Conservation (phyloP, 1,284 basidiomycete species). For the Tausonia pullulans region DNA sequence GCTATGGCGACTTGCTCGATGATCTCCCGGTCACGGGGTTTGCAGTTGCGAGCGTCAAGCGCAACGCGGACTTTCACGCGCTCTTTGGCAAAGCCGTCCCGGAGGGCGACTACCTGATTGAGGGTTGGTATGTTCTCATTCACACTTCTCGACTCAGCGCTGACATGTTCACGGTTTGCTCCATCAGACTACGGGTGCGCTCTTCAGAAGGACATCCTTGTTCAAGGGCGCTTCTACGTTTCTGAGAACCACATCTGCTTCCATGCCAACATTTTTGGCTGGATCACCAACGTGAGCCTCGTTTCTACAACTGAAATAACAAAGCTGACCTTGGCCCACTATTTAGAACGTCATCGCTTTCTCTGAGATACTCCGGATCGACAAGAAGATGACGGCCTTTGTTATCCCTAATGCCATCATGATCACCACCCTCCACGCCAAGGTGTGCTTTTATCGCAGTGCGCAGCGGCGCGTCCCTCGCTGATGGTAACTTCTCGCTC, state of each 20-base stretch:
- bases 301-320: not conserved
- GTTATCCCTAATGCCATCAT: constrained; percentile 98
- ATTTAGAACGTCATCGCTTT: constrained; percentile 77
- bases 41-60: constrained; percentile 87
- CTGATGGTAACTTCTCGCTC: not conserved
- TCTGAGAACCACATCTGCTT: constrained; percentile 98
- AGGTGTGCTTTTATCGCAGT: constrained; percentile 26
- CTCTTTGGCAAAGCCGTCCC: constrained; percentile 71
- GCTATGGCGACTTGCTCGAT: constrained; percentile 20
- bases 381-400: constrained; percentile 97
- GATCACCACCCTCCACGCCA: constrained; percentile 61
- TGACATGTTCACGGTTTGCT: constrained; percentile 13
- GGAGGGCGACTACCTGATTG: constrained; percentile 95
- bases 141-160: not conserved
- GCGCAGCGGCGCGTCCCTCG: not conserved
- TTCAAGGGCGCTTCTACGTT: constrained; percentile 91
- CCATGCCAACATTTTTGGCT: constrained; percentile 97
- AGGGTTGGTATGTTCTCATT: constrained; percentile 49
- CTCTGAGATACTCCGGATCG: constrained; percentile 75
- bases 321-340: constrained; percentile 7
- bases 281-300: constrained; percentile 80
- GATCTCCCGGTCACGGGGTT: constrained; percentile 77
- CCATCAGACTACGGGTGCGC: constrained; percentile 91
- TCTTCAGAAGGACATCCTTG: constrained; percentile 85
- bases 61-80: constrained; percentile 92